These are phyloP conservation scores for Calendula officinalis DNA, from an alignment of 129 eudicot genomes.

Conservation along the genomic window DNA sequence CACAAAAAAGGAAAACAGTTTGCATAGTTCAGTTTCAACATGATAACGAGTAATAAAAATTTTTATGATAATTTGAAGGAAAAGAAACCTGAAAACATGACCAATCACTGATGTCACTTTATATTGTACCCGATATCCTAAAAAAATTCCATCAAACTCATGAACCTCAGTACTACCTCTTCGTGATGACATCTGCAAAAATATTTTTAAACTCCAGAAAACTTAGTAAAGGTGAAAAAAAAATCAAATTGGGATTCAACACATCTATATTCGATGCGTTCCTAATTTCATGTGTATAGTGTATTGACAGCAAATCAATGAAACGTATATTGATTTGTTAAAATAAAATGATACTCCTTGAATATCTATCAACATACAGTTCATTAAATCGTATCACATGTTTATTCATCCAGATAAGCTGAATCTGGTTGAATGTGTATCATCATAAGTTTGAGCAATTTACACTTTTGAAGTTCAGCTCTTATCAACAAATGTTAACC, in stretches of 20 bases:
- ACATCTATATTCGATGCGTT: background rate
- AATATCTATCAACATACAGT: no score
- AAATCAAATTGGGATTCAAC: background rate
- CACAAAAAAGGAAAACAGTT: constrained; percentile 25
- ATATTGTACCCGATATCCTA: constrained; percentile 53
- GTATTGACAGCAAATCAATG: background rate
- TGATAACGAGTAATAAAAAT: background rate
- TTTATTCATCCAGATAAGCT: background rate
- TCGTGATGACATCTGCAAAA: constrained; percentile 77
- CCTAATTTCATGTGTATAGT: background rate
- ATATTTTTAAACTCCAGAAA: constrained; percentile 6
- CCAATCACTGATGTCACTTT: constrained; percentile 97
- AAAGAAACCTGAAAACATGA: constrained; percentile 84
- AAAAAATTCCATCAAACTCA: constrained; percentile 81
- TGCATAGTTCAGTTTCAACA: background rate
- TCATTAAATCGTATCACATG: background rate
- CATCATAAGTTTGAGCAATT: constrained; percentile 3
- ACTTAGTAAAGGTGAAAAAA: no score
- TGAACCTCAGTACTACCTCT: constrained; percentile 94
- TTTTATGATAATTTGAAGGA: constrained; percentile 12
- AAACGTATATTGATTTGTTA: background rate
- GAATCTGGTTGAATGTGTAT: background rate
- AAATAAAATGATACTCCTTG: background rate
- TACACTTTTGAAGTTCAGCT: constrained; percentile 14
- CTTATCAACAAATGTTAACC: background rate